A percentile compares a stretch with the other conserved stretches of the same genome.
These are phyloP conservation scores for Eucalyptus tenuipes DNA, from an alignment of 345 rosid species.

Conservation along the genomic window DNA sequence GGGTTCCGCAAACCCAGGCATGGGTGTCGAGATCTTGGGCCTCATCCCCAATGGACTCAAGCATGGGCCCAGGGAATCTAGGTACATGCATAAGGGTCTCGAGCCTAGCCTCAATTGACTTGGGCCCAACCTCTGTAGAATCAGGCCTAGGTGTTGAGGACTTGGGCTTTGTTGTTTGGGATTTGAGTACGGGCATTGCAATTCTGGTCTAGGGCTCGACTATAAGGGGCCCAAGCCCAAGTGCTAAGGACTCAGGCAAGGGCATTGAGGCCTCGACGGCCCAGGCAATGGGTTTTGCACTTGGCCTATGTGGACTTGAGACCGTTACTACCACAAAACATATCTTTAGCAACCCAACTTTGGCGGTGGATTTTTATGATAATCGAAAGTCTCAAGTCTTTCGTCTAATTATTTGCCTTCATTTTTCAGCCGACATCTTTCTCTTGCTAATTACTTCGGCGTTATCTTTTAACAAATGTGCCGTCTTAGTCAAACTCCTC, in stretches of 20 bases:
- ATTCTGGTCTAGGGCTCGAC: background rate
- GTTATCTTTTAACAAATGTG: too few relatives aligned
- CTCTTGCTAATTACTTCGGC: too few relatives aligned
- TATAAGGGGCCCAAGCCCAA: background rate
- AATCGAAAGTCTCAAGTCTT: too few relatives aligned
- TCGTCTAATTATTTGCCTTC: too few relatives aligned
- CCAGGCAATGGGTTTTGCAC: background rate
- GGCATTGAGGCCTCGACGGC: background rate
- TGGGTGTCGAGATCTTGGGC: fast-evolving
- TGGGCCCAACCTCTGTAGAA: fast-evolving
- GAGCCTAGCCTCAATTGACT: background rate
- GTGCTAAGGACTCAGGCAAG: background rate
- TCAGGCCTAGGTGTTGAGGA: too few relatives aligned
- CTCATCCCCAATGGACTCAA: background rate
- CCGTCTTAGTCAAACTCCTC: too few relatives aligned
- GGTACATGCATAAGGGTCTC: background rate
- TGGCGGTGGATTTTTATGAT: too few relatives aligned
- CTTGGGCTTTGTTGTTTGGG: fast-evolving
- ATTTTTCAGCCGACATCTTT: too few relatives aligned
- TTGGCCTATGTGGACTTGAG: background rate
- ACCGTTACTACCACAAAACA: too few relatives aligned
- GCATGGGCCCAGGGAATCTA: background rate
- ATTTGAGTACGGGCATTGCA: background rate
- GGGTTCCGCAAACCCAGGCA: fast-evolving
- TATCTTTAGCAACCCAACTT: too few relatives aligned